These are phyloP conservation scores for Filobasidium wieringae DNA, from an alignment of 768 basidiomycete species.

Conservation along the genomic window DNA sequence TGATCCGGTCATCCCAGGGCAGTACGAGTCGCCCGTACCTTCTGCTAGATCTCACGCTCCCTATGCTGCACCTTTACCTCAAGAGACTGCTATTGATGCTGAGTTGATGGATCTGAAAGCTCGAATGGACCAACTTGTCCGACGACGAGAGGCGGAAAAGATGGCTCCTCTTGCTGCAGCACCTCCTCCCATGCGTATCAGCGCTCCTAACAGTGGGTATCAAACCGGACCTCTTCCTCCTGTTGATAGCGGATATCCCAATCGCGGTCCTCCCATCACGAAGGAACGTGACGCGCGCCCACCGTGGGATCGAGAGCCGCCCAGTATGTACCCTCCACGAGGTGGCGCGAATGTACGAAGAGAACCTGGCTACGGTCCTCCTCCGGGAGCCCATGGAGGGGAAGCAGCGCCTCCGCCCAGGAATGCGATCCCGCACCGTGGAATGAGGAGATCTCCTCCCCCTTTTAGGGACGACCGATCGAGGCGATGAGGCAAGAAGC, in stretches of 20 bases:
- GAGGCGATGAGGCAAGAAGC: neutral
- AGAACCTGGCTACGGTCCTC: no score
- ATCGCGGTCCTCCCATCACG: neutral
- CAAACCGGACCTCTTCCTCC: neutral
- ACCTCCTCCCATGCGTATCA: no score
- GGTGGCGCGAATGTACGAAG: no score
- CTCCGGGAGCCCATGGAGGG: neutral
- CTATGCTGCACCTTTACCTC: neutral
- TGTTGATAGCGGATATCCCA: neutral
- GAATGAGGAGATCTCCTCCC: neutral
- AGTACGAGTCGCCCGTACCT: neutral
- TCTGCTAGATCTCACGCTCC: neutral
- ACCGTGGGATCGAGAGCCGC: neutral
- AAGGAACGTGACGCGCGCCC: neutral
- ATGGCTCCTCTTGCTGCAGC: neutral
- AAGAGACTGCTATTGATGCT: neutral
- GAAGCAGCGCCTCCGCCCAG: neutral
- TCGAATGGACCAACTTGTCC: constrained; percentile 2
- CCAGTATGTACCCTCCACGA: neutral
- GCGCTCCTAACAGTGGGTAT: constrained; percentile 28
- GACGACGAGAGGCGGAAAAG: neutral
- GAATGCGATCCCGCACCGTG: neutral
- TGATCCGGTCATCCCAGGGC: neutral
- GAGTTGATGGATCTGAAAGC: constrained; percentile 1
- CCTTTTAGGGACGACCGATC: neutral